Conservation (phyloP, 345 rosid species). For the Raphanus sativus region DNA sequence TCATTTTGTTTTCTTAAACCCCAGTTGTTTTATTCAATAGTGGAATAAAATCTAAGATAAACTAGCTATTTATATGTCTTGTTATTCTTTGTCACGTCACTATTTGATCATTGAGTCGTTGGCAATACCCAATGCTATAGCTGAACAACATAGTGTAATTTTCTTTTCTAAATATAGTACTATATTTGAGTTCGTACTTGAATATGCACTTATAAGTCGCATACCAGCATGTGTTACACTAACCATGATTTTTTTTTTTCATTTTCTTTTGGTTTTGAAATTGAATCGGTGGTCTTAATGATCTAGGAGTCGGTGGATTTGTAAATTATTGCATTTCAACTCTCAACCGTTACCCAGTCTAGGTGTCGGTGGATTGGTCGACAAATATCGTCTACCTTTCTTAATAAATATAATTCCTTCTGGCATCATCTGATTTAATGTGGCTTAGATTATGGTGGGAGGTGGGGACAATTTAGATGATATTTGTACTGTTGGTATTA, state of each 20-base stretch:
- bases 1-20: not conserved
- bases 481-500: not conserved
- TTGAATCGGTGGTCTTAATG: not conserved
- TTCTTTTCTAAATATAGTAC: conserved; percentile 29
- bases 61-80: conserved; percentile 3
- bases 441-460: conserved; percentile 25
- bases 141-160: conserved; percentile 21
- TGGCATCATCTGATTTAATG: conserved; percentile 1
- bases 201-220: not conserved
- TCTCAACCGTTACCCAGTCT: conserved; percentile 24
- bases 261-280: not conserved
- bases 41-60: conserved; percentile 24
- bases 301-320: not conserved
- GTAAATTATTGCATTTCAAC: not conserved
- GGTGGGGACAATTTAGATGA: conserved; percentile 19
- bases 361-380: conserved; percentile 32
- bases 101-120: conserved; percentile 21
- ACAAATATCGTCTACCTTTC: not conserved
- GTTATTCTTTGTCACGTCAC: conserved; percentile 8
- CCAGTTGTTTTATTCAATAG: conserved; percentile 21
- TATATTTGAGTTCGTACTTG: not conserved
- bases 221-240: not conserved
- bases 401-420: not conserved
- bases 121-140: conserved; percentile 10
- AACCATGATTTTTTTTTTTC: not conserved